phyloP scores from a whole-genome alignment of 106 monocot genomes.

The Platanthera guangdongensis region DNA sequence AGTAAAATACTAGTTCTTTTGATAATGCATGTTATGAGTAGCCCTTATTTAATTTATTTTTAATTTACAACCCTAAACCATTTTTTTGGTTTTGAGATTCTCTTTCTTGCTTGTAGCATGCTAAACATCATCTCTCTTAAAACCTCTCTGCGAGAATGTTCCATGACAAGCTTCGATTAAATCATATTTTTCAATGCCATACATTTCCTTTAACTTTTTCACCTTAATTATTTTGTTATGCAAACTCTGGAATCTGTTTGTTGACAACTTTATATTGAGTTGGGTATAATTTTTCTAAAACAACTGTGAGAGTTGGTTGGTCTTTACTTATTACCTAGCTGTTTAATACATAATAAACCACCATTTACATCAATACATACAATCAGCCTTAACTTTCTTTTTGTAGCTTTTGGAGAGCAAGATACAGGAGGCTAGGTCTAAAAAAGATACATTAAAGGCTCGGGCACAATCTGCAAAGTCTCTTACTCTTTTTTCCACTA shows the following conservation, averaged over 20 bases:
- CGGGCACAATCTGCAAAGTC: constrained; percentile 97
- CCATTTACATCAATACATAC: neutral
- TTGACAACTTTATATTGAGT: neutral
- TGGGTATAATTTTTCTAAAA: neutral
- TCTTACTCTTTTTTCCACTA: constrained; percentile 14
- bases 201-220: neutral
- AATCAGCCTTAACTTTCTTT: constrained; percentile 1
- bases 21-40: too few species aligned
- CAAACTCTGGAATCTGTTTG: neutral
- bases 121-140: too few species aligned
- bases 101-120: too few species aligned
- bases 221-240: neutral
- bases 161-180: too few species aligned
- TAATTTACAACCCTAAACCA: too few species aligned
- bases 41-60: too few species aligned
- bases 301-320: neutral
- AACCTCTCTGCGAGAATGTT: too few species aligned
- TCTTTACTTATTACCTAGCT: neutral
- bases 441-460: constrained; percentile 97
- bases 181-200: too few species aligned
- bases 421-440: constrained; percentile 94
- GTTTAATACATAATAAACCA: neutral
- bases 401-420: constrained; percentile 93
- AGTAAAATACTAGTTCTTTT: too few species aligned
- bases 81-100: too few species aligned